Conservation (phyloP, 306 rosid species). For the Mucuna pruriens region DNA sequence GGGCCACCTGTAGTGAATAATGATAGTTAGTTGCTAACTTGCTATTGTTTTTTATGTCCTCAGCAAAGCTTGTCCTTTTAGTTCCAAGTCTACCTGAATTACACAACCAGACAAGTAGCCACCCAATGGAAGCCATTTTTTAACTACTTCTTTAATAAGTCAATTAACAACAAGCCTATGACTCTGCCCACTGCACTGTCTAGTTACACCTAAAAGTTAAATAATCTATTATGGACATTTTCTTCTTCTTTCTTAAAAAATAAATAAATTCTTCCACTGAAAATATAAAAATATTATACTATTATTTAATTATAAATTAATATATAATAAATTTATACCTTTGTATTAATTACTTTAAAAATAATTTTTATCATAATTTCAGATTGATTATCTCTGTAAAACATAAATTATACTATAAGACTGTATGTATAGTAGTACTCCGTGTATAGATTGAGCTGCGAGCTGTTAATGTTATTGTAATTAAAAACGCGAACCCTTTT, state of each 20-base stretch:
- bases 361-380: too few relatives aligned
- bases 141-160: background rate
- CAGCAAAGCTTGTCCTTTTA: slow-evolving; percentile 20
- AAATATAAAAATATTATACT: too few relatives aligned
- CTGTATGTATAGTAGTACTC: too few relatives aligned
- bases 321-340: too few relatives aligned
- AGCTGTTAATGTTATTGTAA: too few relatives aligned
- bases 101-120: slow-evolving; percentile 9
- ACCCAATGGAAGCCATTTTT: background rate
- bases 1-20: too few relatives aligned
- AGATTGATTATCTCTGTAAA: too few relatives aligned
- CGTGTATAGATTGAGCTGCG: background rate
- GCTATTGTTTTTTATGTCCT: background rate
- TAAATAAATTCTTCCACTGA: too few relatives aligned
- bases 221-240: background rate
- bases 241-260: background rate
- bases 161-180: background rate
- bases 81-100: background rate
- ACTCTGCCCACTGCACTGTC: background rate
- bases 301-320: too few relatives aligned
- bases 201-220: background rate
- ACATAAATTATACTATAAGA: too few relatives aligned
- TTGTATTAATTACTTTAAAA: too few relatives aligned
- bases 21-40: background rate
- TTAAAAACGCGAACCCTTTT: too few relatives aligned